phyloP scores from a whole-genome alignment of 1,139 yeast genomes.

The Suhomyces wounanorum region DNA sequence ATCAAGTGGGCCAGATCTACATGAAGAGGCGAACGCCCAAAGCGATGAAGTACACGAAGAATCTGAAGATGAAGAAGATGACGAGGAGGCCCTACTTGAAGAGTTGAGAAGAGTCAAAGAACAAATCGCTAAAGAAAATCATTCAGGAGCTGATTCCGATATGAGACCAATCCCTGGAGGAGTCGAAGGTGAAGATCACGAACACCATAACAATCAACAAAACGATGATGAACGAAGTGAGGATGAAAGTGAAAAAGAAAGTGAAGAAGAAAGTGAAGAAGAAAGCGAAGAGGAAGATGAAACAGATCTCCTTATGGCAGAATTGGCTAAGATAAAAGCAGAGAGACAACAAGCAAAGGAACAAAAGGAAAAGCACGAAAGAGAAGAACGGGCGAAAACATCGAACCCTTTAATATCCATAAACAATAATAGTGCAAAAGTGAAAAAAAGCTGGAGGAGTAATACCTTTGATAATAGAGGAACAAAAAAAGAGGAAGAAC shows the following conservation, averaged over 20 bases:
- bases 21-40: neutral
- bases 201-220: neutral
- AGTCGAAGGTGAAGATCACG: neutral
- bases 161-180: neutral
- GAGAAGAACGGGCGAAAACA: slow-evolving; percentile 22
- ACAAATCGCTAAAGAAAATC: slow-evolving; percentile 10
- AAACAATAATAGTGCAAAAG: neutral
- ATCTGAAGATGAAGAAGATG: slow-evolving; percentile 1
- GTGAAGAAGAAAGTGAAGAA: neutral
- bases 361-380: slow-evolving; percentile 24
- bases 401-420: slow-evolving; percentile 49
- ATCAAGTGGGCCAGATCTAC: neutral
- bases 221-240: slow-evolving; percentile 4
- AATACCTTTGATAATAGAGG: slow-evolving; percentile 45
- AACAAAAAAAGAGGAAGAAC: slow-evolving; percentile 12
- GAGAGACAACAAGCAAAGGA: slow-evolving; percentile 44
- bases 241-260: neutral
- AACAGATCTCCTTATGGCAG: slow-evolving; percentile 47
- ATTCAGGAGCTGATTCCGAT: neutral
- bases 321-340: slow-evolving; percentile 53
- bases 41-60: slow-evolving; percentile 1
- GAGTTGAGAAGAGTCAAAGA: slow-evolving; percentile 14
- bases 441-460: slow-evolving; percentile 59
- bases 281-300: slow-evolving; percentile 29
- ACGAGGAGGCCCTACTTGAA: slow-evolving; percentile 14